A percentile compares a stretch with the other conserved stretches of the same genome.
Conservation (phyloP, 495 filamentous ascomycete species). For the Penicillium cinerascens region DNA sequence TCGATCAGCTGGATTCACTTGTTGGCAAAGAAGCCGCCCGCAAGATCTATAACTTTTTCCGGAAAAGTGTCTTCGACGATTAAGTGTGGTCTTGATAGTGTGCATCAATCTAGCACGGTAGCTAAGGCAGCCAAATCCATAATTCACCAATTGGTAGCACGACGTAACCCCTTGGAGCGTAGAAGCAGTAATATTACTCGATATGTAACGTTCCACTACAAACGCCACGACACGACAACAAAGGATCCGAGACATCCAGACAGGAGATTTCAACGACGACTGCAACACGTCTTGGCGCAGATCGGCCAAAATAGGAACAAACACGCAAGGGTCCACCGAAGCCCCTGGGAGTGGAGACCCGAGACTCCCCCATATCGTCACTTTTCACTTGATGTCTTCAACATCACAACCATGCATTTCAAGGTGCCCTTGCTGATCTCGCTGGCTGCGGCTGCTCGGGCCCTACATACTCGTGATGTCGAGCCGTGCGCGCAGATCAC, state of each 20-base stretch:
- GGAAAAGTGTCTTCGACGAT: conserved; percentile 68
- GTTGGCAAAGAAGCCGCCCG: conserved; percentile 79
- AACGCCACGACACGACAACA: not conserved
- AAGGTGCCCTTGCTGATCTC: conserved; percentile 13
- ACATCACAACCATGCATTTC: conserved; percentile 16
- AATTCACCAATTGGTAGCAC: not conserved
- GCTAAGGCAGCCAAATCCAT: not conserved
- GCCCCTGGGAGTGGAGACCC: conserved; percentile 21
- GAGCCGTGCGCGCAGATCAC: conserved; percentile 28
- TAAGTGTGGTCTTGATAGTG: not conserved
- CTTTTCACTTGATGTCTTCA: conserved; percentile 2
- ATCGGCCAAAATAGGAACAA: conserved; percentile 22
- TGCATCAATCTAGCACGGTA: not conserved
- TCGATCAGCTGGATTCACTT: conserved; percentile 64
- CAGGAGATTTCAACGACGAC: not conserved
- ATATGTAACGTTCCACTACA: not conserved
- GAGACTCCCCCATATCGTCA: conserved; percentile 7
- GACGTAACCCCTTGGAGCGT: not conserved
- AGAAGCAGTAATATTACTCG: not conserved
- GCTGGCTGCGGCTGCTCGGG: conserved; percentile 11
- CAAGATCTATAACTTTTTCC: conserved; percentile 80
- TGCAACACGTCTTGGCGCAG: conserved; percentile 21
- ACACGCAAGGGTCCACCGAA: conserved; percentile 23
- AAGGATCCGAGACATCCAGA: conserved; percentile 6
- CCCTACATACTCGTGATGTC: conserved; percentile 12